These are phyloP conservation scores for Leucocoprinus sp. DNA, from an alignment of 768 basidiomycete species.

Conservation along the genomic window DNA sequence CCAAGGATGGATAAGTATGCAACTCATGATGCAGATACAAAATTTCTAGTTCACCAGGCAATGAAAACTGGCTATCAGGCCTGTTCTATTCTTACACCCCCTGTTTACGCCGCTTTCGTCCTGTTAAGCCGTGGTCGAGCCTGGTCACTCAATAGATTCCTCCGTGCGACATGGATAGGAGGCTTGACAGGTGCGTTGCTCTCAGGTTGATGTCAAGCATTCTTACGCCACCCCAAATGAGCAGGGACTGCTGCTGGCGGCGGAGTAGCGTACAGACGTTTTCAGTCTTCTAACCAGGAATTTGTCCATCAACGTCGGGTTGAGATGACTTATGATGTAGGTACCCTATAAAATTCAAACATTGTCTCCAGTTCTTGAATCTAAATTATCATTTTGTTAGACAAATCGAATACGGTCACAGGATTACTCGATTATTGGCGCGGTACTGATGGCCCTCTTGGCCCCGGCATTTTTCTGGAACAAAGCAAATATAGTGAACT, in stretches of 20 bases:
- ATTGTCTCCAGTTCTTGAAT: neutral
- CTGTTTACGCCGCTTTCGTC: slow-evolving; percentile 47
- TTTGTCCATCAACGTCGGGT: slow-evolving; percentile 42
- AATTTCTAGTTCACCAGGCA: slow-evolving; percentile 56
- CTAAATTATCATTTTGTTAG: slow-evolving; percentile 23
- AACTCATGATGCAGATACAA: slow-evolving; percentile 47
- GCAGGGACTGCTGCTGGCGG: slow-evolving; percentile 48
- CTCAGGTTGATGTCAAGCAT: too few species aligned
- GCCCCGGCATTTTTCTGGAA: slow-evolving; percentile 71
- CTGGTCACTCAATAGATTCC: slow-evolving; percentile 50
- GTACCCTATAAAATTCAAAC: slow-evolving; percentile 8
- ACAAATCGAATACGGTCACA: slow-evolving; percentile 51
- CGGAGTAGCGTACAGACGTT: slow-evolving; percentile 52
- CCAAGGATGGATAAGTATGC: slow-evolving; percentile 12
- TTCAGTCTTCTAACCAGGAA: slow-evolving; percentile 43
- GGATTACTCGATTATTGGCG: slow-evolving; percentile 72
- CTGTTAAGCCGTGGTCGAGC: slow-evolving; percentile 48
- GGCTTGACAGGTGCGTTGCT: slow-evolving; percentile 43
- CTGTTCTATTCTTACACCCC: slow-evolving; percentile 54
- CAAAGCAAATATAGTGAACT: slow-evolving; percentile 48
- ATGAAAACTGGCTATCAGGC: slow-evolving; percentile 64
- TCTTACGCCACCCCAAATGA: neutral
- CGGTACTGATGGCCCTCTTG: slow-evolving; percentile 52
- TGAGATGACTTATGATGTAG: slow-evolving; percentile 51
- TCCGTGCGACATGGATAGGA: slow-evolving; percentile 70